Conservation (phyloP, 2,329 filamentous ascomycete species). For the Penicillium polonicum region DNA sequence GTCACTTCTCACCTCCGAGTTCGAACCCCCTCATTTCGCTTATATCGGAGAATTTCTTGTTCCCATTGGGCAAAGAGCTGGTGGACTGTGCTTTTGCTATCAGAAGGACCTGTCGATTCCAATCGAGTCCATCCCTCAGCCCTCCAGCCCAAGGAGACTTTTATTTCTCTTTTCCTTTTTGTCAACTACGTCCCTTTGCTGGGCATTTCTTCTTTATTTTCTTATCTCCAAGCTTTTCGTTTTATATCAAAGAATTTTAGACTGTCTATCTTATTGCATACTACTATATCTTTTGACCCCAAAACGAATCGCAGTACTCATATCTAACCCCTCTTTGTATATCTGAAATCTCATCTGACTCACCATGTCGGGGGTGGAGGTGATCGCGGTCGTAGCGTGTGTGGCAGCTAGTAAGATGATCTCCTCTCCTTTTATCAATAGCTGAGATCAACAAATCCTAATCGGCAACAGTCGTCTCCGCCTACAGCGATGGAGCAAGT, state of each 20-base stretch:
- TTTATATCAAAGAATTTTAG: not conserved
- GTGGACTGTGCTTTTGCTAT: conserved; percentile 9
- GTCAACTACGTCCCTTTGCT: not conserved
- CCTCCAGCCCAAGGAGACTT: not conserved
- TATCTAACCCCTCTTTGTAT: not conserved
- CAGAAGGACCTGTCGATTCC: not conserved
- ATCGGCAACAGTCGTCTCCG: conserved; percentile 27
- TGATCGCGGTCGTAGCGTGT: conserved; percentile 24
- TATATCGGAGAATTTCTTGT: not conserved
- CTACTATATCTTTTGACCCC: too few relatives aligned
- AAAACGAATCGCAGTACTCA: not conserved
- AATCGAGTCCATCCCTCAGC: not conserved
- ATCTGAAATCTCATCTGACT: not conserved
- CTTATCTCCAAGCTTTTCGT: not conserved
- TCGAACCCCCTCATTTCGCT: conserved; percentile 5
- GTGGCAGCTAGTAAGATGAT: conserved; percentile 23
- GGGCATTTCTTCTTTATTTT: not conserved
- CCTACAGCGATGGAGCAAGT: conserved; percentile 33
- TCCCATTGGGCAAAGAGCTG: not conserved
- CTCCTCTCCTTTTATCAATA: not conserved
- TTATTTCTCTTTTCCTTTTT: not conserved
- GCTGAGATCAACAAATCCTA: not conserved
- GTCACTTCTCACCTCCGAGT: not conserved
- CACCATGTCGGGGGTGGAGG: conserved; percentile 23
- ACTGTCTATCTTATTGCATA: not conserved